Evolutionary conservation across 129 eudicot species (phyloP).

Genomic region (Chrysanthemum makinoi): DNA sequence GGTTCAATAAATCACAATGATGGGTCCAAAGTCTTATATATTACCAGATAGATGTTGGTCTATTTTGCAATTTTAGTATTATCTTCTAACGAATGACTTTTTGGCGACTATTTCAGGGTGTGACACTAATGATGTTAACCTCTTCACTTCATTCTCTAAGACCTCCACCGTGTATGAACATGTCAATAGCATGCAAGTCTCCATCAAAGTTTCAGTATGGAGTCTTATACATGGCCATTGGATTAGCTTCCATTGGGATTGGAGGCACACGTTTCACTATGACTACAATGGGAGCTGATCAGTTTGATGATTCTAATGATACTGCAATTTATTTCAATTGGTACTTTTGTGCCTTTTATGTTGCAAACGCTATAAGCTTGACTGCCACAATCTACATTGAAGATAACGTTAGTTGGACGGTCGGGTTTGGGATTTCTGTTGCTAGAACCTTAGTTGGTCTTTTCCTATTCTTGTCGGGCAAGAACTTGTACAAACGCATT

Average conservation of each 20-base stretch:
- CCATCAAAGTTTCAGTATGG: slow-evolving; percentile 47
- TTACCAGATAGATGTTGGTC: too few relatives aligned
- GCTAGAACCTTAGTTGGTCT: slow-evolving; percentile 40
- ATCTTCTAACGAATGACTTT: too few relatives aligned
- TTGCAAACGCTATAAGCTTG: slow-evolving; percentile 21
- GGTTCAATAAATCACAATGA: too few relatives aligned
- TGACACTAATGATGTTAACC: slow-evolving; percentile 36
- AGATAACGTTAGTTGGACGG: slow-evolving; percentile 55
- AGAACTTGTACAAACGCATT: slow-evolving; percentile 29
- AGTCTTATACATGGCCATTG: slow-evolving; percentile 33
- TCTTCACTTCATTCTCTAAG: slow-evolving; percentile 42
- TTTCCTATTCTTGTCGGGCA: slow-evolving; percentile 46
- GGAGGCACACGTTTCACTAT: slow-evolving; percentile 59
- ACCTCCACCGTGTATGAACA: slow-evolving; percentile 41
- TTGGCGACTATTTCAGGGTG: slow-evolving; percentile 19
- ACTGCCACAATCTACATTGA: slow-evolving; percentile 48
- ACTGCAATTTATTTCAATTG: slow-evolving; percentile 45
- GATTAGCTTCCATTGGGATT: slow-evolving; percentile 38
- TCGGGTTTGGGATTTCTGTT: slow-evolving; percentile 44
- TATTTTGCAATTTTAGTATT: too few relatives aligned
- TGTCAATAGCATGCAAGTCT: not conserved
- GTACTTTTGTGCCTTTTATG: slow-evolving; percentile 39
- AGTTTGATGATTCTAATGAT: slow-evolving; percentile 36
- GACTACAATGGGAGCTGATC: slow-evolving; percentile 62
- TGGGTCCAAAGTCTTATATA: too few relatives aligned